These are phyloP conservation scores for Dimargaris cristalligena DNA, from an alignment of 192 early-diverging fungal genomes.

Conservation along the genomic window DNA sequence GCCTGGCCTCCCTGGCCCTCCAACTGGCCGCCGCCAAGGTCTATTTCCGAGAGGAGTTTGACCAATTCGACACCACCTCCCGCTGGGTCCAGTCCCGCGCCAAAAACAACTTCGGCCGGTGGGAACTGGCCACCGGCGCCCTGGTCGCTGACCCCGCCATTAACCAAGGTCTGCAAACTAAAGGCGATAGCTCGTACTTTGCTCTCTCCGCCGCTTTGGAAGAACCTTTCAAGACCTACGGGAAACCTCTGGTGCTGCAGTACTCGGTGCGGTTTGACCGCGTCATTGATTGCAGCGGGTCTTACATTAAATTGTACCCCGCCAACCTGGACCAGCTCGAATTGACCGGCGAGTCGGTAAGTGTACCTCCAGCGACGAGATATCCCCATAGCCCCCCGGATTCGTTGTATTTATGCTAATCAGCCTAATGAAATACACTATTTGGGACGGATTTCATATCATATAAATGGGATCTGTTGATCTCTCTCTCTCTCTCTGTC, in stretches of 20 bases:
- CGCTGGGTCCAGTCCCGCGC: constrained; percentile 54
- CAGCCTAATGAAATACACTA: no score
- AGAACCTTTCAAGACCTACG: constrained; percentile 59
- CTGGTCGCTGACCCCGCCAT: constrained; percentile 55
- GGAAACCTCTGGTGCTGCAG: constrained; percentile 73
- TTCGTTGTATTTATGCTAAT: no score
- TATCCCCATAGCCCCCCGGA: no score
- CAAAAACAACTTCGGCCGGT: constrained; percentile 53
- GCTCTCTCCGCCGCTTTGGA: constrained; percentile 59
- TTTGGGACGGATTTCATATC: no score
- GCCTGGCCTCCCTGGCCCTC: constrained; percentile 21
- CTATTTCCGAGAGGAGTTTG: constrained; percentile 81
- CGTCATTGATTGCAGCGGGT: constrained; percentile 79
- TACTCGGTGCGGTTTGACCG: constrained; percentile 87
- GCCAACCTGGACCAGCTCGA: constrained; percentile 54
- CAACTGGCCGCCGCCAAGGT: constrained; percentile 33
- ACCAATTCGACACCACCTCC: constrained; percentile 29
- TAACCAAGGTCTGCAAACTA: constrained; percentile 57
- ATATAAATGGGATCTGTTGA: not conserved
- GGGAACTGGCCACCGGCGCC: constrained; percentile 52
- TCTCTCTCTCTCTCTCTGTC: no score
- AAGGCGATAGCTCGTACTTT: constrained; percentile 73
- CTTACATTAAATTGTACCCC: constrained; percentile 78
- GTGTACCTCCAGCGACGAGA: no score
- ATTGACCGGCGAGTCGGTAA: constrained; percentile 65